These are phyloP conservation scores for Achaetomiella virescens DNA, from an alignment of 495 filamentous ascomycete genomes.

Conservation along the genomic window DNA sequence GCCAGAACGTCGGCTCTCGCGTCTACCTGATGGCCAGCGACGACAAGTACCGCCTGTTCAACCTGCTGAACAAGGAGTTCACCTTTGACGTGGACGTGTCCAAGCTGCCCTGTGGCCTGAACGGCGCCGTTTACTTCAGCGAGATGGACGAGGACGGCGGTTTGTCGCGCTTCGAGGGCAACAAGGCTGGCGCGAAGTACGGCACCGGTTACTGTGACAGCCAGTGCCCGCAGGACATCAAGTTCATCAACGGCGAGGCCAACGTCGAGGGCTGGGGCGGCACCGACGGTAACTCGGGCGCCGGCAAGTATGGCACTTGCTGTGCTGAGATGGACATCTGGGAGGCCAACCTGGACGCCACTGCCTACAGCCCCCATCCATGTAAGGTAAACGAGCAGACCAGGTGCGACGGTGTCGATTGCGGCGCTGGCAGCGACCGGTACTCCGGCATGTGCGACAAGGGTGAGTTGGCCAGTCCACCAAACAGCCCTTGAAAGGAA, in stretches of 20 bases:
- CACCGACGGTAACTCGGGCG: slow-evolving; percentile 49
- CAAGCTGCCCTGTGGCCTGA: slow-evolving; percentile 61
- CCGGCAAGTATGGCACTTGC: slow-evolving; percentile 55
- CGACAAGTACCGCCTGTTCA: slow-evolving; percentile 54
- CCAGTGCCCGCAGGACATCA: slow-evolving; percentile 60
- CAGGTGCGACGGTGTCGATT: slow-evolving; percentile 40
- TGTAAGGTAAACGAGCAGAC: slow-evolving; percentile 48
- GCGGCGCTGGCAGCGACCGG: slow-evolving; percentile 29
- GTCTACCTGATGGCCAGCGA: slow-evolving; percentile 55
- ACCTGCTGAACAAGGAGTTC: slow-evolving; percentile 62
- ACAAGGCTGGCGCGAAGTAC: slow-evolving; percentile 64
- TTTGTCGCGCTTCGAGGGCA: slow-evolving; percentile 41
- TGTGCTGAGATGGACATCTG: slow-evolving; percentile 67
- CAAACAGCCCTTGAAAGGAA: background rate
- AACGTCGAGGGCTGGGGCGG: slow-evolving; percentile 53
- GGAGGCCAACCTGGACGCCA: slow-evolving; percentile 59
- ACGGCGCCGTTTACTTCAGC: slow-evolving; percentile 65
- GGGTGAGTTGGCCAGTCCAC: slow-evolving; percentile 20
- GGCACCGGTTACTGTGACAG: slow-evolving; percentile 69
- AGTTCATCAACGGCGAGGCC: slow-evolving; percentile 61
- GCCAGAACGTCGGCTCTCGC: slow-evolving; percentile 56
- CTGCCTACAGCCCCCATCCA: slow-evolving; percentile 55
- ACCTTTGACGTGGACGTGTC: slow-evolving; percentile 64
- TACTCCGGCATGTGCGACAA: slow-evolving; percentile 36
- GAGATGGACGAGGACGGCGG: slow-evolving; percentile 62